Percentiles rank a stretch among this genome's conserved stretches.
phyloP scores from a whole-genome alignment of 352 stramenopile species.

The Plasmopara muralis region DNA sequence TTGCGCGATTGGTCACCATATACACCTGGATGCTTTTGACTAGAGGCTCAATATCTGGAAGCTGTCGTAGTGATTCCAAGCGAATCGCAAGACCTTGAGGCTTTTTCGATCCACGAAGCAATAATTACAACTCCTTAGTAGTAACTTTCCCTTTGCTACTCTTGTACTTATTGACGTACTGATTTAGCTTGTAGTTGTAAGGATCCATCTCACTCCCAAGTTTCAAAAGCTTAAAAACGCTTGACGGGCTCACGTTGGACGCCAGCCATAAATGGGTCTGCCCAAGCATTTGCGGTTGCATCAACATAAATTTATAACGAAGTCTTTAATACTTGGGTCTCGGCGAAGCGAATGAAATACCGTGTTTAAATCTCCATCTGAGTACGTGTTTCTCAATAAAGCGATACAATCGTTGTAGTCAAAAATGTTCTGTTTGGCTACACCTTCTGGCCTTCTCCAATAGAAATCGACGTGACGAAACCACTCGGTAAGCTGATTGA shows the following conservation, averaged over 20 bases:
- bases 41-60: background rate
- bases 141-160: background rate
- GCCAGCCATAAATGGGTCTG: background rate
- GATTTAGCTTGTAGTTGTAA: background rate
- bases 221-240: background rate
- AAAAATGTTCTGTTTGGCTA: background rate
- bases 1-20: background rate
- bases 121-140: background rate
- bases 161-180: background rate
- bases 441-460: background rate
- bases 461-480: background rate
- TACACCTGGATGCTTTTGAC: background rate
- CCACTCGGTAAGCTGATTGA: slow-evolving; percentile 6
- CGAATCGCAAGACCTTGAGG: background rate
- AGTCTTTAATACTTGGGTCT: background rate
- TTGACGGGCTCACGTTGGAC: background rate
- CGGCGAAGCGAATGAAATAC: background rate
- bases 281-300: background rate
- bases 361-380: background rate
- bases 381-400: background rate
- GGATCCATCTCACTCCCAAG: background rate
- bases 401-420: background rate
- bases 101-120: background rate
- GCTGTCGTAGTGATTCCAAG: background rate
- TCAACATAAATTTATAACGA: background rate